Evolutionary conservation across 176 grass and related monocot species (phyloP).

Genomic region (Panicum miliaceum): DNA sequence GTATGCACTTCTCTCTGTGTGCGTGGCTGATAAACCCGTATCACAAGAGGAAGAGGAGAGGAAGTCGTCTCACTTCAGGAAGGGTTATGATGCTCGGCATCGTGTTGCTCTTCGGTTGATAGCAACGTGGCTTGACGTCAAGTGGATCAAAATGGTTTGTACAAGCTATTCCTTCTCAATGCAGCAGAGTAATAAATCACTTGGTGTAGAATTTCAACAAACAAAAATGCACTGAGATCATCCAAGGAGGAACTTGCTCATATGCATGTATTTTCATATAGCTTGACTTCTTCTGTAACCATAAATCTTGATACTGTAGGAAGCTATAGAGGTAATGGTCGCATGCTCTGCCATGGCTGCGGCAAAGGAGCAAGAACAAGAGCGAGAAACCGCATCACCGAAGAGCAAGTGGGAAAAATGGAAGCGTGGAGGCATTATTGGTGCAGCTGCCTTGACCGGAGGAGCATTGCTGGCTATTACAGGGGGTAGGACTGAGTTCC

Average conservation of each 20-base stretch:
- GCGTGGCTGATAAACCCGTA: constrained; percentile 72
- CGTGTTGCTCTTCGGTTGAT: constrained; percentile 78
- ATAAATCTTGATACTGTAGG: constrained; percentile 50
- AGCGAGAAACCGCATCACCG: constrained; percentile 51
- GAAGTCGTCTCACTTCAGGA: constrained; percentile 71
- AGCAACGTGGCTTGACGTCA: constrained; percentile 82
- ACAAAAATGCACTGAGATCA: background rate
- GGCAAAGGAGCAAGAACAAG: constrained; percentile 76
- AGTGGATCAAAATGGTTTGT: constrained; percentile 95
- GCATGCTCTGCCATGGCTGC: constrained; percentile 97
- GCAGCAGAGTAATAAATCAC: background rate
- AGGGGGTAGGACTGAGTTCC: constrained; percentile 54
- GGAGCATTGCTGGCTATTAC: constrained; percentile 88
- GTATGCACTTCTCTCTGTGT: constrained; percentile 77
- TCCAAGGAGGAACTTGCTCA: background rate
- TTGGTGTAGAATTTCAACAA: background rate
- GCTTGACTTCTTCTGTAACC: background rate
- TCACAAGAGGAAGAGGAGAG: constrained; percentile 66
- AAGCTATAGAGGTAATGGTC: constrained; percentile 90
- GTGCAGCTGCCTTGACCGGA: constrained; percentile 90
- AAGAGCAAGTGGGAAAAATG: constrained; percentile 87
- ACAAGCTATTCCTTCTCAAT: background rate
- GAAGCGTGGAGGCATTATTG: constrained; percentile 92
- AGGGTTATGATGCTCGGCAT: constrained; percentile 91
- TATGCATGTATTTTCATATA: background rate